Evolutionary conservation across 495 filamentous ascomycete genomes (phyloP), one percentile per base, ranked within the genome.

Genomic region (Penicillium longicatenatum): DNA sequence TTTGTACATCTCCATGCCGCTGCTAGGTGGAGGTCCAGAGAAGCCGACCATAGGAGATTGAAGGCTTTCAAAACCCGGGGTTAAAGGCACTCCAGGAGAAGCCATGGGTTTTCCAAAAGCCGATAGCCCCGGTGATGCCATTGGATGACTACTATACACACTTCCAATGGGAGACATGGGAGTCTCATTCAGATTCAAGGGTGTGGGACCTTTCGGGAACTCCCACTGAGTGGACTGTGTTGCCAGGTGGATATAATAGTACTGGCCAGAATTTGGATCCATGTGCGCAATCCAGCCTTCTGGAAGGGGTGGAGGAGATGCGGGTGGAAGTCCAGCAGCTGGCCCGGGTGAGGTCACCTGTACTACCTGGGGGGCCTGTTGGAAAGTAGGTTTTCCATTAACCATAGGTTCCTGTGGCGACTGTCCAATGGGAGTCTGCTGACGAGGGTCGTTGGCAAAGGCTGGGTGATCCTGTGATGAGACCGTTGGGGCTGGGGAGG

Each of bases 201-300:
- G 90, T 6, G 89, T 93, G 6, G 92, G 90, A 1, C 90, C 91
- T 73, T 97, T 96, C 20, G 94, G 94, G 65, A 96, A 96, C 62
- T 98, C 94, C 94, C 94, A 98, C 70, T 98, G 94, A 12, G 94
- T 98, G 4, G 92, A 91, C 67, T 97, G 94, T 0, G 94, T 93
- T 10, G 94, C 88, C 17, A 98, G 82, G 70, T 98, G 95, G 60
- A 98, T 98, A 68, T 98, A 98, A 68, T 98, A 98, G 70, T 98
- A 98, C 67, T 97, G 94, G 7, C 95, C 94, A 4, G 92, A 96
- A 66, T 87, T 96, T 41, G 89, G 89, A 67, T 98, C 94, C 7
- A 98, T 80, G 66, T 98, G 95, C 12, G 95, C 93, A 69, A 98
- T 98, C 94, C 94, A 98, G 10, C 95, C 94, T 69, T 98, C 95